phyloP scores from a whole-genome alignment of 2,329 filamentous ascomycete species.

The Incumbomyces delicatus region DNA sequence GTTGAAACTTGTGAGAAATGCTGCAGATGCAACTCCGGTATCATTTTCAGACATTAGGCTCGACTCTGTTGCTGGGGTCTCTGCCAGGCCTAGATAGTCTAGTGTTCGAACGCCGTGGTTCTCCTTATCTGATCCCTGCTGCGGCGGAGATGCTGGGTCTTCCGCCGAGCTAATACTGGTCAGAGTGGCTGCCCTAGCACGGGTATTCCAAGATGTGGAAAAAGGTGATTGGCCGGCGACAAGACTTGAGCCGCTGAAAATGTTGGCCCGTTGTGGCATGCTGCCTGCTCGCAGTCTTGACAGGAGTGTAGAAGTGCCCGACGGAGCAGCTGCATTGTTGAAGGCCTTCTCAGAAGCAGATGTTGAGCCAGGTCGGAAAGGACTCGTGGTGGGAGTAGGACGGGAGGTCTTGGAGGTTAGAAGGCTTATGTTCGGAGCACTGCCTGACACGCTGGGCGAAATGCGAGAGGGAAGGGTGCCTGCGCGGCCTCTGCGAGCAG shows the following conservation, averaged over 20 bases:
- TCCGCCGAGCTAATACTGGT: slow-evolving; percentile 84
- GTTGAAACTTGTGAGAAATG: slow-evolving; percentile 55
- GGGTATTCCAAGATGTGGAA: slow-evolving; percentile 72
- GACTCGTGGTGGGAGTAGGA: slow-evolving; percentile 76
- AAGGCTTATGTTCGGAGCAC: slow-evolving; percentile 41
- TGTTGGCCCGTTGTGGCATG: slow-evolving; percentile 78
- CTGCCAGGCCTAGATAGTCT: slow-evolving; percentile 89
- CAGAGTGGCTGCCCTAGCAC: slow-evolving; percentile 78
- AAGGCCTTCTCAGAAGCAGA: slow-evolving; percentile 28
- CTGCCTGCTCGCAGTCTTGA: slow-evolving; percentile 85
- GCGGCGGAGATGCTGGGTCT: slow-evolving; percentile 74
- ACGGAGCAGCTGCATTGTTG: slow-evolving; percentile 24
- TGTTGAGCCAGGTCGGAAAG: slow-evolving; percentile 58
- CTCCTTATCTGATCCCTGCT: slow-evolving; percentile 71
- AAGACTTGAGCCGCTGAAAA: slow-evolving; percentile 42
- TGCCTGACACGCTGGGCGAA: slow-evolving; percentile 60
- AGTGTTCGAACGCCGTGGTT: slow-evolving; percentile 88
- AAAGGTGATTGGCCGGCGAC: slow-evolving; percentile 89
- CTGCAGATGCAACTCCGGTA: slow-evolving; percentile 46
- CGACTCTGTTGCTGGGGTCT: slow-evolving; percentile 77
- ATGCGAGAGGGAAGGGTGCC: slow-evolving; percentile 95
- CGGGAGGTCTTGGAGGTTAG: slow-evolving; percentile 68
- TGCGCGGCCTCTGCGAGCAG: slow-evolving; percentile 72
- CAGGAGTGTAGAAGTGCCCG: slow-evolving; percentile 60
- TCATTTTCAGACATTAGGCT: slow-evolving; percentile 51